Conservation (phyloP, 441 rosid species). For the Manihot esculenta region DNA sequence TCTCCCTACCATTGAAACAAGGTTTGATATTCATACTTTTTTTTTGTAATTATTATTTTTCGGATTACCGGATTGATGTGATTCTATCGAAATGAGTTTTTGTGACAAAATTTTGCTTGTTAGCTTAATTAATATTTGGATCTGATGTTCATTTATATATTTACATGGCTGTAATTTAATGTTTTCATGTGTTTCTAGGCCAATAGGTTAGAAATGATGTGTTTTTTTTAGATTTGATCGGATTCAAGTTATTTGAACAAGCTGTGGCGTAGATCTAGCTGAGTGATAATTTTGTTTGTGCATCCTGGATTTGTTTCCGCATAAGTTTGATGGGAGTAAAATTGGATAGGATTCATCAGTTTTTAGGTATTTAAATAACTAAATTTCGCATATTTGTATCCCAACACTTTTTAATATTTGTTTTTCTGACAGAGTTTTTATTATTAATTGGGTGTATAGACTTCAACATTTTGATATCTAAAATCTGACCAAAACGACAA, state of each 20-base stretch:
- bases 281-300: too few relatives aligned
- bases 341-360: background rate
- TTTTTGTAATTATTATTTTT: background rate
- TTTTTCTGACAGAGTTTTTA: background rate
- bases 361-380: background rate
- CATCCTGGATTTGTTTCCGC: background rate
- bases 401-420: background rate
- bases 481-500: background rate
- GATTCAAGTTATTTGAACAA: constrained; percentile 17
- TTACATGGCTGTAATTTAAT: constrained; percentile 13
- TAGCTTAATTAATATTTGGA: constrained; percentile 27
- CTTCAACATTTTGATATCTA: constrained; percentile 5
- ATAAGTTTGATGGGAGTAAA: background rate
- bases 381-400: background rate
- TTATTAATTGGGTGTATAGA: background rate
- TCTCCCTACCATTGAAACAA: constrained; percentile 23
- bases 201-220: background rate
- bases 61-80: background rate
- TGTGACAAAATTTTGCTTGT: constrained; percentile 11
- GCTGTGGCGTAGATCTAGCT: constrained; percentile 29
- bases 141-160: constrained; percentile 20
- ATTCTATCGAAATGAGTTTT: background rate
- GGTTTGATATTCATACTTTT: constrained; percentile 32
- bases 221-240: constrained; percentile 16
- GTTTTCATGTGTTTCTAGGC: background rate